Percentiles rank a stretch among this genome's conserved stretches.
Conservation (phyloP, 2,329 filamentous ascomycete species). For the Aspergillus flavus region DNA sequence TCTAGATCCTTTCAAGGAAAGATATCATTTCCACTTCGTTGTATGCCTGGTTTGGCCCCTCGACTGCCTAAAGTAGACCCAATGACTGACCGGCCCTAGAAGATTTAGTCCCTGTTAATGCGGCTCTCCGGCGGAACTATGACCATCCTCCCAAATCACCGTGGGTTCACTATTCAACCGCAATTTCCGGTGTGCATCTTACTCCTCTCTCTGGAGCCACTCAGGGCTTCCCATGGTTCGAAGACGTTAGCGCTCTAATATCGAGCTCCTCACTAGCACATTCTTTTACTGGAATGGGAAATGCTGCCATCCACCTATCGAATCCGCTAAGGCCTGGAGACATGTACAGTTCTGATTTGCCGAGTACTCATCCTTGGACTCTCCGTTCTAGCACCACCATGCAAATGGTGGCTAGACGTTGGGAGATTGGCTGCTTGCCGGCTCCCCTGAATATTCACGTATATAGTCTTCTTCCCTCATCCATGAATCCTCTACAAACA, state of each 20-base stretch:
- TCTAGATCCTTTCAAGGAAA: not conserved
- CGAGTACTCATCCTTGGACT: not conserved
- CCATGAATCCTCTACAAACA: slow-evolving; percentile 11
- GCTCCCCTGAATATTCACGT: not conserved
- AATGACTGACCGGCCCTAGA: not conserved
- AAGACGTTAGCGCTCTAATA: not conserved
- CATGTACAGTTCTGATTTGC: not conserved
- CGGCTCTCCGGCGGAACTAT: not conserved
- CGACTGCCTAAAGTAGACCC: not conserved
- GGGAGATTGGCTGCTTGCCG: slow-evolving; percentile 1
- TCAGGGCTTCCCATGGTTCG: slow-evolving; percentile 5
- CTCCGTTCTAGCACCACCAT: not conserved
- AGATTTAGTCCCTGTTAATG: slow-evolving; percentile 1
- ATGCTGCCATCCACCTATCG: not conserved
- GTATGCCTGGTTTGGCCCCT: slow-evolving; percentile 2
- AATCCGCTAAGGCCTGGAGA: not conserved
- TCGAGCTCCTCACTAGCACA: not conserved
- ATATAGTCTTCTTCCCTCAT: slow-evolving; percentile 12
- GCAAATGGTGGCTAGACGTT: not conserved
- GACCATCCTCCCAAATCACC: not conserved
- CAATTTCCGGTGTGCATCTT: slow-evolving; percentile 2
- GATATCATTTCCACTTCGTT: not conserved
- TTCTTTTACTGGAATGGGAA: not conserved
- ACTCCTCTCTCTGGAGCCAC: not conserved
- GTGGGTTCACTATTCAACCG: not conserved